A percentile compares a stretch with the other conserved stretches of the same genome.
phyloP scores from a whole-genome alignment of 768 basidiomycete genomes.

The Exidia glandulosa region DNA sequence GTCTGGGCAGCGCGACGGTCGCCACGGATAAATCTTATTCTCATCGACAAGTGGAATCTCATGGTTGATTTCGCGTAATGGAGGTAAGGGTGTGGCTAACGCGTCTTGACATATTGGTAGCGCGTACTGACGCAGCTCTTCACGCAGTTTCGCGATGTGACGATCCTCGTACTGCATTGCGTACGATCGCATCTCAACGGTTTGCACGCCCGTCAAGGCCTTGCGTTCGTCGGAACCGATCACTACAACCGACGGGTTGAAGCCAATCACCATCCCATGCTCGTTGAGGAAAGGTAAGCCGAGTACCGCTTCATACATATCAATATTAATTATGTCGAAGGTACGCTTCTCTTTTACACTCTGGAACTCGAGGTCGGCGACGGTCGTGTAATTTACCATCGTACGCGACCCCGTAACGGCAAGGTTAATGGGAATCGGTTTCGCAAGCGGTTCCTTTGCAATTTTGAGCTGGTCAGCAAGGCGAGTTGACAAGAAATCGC shows the following conservation, averaged over 20 bases:
- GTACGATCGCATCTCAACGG: neutral
- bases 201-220: neutral
- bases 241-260: slow-evolving; percentile 15
- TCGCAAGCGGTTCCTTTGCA: neutral
- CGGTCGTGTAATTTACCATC: neutral
- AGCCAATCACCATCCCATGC: slow-evolving; percentile 14
- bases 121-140: slow-evolving; percentile 16
- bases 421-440: neutral
- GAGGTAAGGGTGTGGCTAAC: slow-evolving; percentile 24
- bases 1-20: slow-evolving; percentile 22
- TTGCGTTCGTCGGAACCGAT: slow-evolving; percentile 4
- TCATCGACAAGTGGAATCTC: slow-evolving; percentile 29
- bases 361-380: neutral
- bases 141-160: neutral
- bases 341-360: neutral
- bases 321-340: neutral
- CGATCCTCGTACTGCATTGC: neutral
- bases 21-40: slow-evolving; percentile 18
- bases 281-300: neutral
- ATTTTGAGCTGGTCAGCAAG: neutral
- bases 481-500: neutral
- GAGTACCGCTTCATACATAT: neutral
- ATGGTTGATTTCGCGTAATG: slow-evolving; percentile 30
- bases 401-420: neutral
- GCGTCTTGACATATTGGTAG: slow-evolving; percentile 16